Conservation (phyloP, 345 rosid genomes). For the Moricandia arvensis region DNA sequence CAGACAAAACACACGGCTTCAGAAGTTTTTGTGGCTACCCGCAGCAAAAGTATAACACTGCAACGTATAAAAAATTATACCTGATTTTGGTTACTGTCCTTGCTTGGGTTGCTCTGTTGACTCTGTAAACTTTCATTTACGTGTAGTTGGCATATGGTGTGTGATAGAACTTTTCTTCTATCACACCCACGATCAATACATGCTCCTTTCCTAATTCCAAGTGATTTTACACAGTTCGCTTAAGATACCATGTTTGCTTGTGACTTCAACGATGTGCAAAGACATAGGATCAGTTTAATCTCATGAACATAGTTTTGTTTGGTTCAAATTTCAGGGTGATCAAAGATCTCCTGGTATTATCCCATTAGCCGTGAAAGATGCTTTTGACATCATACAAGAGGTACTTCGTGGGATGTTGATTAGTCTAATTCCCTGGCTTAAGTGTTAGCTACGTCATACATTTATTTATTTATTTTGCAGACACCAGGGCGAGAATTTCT, state of each 20-base stretch:
- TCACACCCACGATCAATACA: not conserved
- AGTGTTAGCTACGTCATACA: conserved; percentile 20
- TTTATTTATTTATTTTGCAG: conserved; percentile 35
- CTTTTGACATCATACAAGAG: conserved; percentile 97
- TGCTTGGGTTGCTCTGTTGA: not conserved
- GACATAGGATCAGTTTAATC: not conserved
- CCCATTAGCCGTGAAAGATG: conserved; percentile 94
- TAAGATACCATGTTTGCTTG: not conserved
- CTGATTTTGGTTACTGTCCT: not conserved
- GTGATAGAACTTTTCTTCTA: not conserved
- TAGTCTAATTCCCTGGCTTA: conserved; percentile 11
- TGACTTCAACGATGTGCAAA: not conserved
- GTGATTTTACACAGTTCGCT: not conserved
- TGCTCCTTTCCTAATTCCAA: not conserved
- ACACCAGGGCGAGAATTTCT: conserved; percentile 93
- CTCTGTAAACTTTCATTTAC: not conserved
- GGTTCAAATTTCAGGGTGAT: conserved; percentile 73
- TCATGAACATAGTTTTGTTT: conserved; percentile 23
- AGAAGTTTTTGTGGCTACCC: no score
- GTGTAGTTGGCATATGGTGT: not conserved
- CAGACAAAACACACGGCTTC: no score
- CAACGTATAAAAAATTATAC: no score
- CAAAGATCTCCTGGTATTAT: conserved; percentile 99
- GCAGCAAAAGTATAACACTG: no score
- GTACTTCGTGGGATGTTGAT: conserved; percentile 42